Percentiles rank a stretch among this genome's conserved stretches.
Conservation (phyloP, 768 basidiomycete species). For the Paxillus rubicundulus region DNA sequence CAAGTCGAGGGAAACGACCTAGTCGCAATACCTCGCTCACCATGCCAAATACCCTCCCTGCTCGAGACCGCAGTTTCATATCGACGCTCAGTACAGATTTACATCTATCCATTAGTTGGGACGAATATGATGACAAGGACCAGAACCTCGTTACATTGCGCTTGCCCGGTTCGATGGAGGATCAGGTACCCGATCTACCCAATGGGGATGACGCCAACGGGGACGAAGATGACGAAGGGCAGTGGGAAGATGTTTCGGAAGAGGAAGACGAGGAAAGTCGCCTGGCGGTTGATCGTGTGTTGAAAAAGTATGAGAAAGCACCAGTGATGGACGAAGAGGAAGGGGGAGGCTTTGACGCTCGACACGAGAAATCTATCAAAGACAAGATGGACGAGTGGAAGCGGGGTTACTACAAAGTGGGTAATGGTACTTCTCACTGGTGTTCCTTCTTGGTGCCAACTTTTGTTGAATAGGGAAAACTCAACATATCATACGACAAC, state of each 20-base stretch:
- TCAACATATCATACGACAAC: slow-evolving; percentile 75
- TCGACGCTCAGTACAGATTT: slow-evolving; percentile 71
- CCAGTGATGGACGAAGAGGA: slow-evolving; percentile 70
- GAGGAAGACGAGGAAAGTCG: slow-evolving; percentile 66
- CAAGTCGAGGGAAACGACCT: slow-evolving; percentile 34
- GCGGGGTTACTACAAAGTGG: slow-evolving; percentile 81
- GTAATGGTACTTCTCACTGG: slow-evolving; percentile 38
- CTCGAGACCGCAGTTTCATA: slow-evolving; percentile 80
- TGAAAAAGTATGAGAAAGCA: slow-evolving; percentile 87
- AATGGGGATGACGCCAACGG: slow-evolving; percentile 38
- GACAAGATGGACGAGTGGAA: slow-evolving; percentile 96
- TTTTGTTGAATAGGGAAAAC: slow-evolving; percentile 62
- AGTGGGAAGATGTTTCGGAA: slow-evolving; percentile 48
- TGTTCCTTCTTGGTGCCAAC: slow-evolving; percentile 1
- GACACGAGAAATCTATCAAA: slow-evolving; percentile 66
- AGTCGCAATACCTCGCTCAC: slow-evolving; percentile 43
- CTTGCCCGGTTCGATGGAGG: slow-evolving; percentile 47
- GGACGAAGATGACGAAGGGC: slow-evolving; percentile 53
- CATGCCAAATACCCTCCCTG: slow-evolving; percentile 77
- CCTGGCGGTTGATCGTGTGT: slow-evolving; percentile 75
- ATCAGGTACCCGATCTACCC: slow-evolving; percentile 31
- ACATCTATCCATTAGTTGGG: slow-evolving; percentile 82
- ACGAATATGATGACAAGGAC: slow-evolving; percentile 86
- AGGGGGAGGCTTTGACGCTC: slow-evolving; percentile 73
- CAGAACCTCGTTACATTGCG: slow-evolving; percentile 70